phyloP scores from a whole-genome alignment of 768 basidiomycete genomes.

The Butyriboletus loyo region DNA sequence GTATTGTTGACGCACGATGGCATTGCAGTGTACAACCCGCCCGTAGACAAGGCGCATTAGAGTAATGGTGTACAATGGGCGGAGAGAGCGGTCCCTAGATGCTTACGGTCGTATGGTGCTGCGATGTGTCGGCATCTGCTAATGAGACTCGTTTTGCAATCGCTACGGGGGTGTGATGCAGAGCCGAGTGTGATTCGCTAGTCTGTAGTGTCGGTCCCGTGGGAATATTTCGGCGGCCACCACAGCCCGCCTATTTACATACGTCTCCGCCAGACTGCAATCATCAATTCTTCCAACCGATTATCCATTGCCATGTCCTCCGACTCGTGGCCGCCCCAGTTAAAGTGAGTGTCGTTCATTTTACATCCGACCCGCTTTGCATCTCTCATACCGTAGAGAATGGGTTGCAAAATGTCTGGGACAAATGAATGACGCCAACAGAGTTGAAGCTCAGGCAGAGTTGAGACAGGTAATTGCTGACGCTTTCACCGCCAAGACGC shows the following conservation, averaged over 20 bases:
- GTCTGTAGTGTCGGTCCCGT: slow-evolving; percentile 4
- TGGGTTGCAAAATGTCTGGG: slow-evolving; percentile 95
- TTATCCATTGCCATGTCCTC: slow-evolving; percentile 52
- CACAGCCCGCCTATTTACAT: slow-evolving; percentile 7
- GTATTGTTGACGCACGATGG: slow-evolving; percentile 4
- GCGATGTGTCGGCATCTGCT: slow-evolving; percentile 13
- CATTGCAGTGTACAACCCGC: slow-evolving; percentile 38
- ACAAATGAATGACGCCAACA: slow-evolving; percentile 87
- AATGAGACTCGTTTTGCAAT: slow-evolving; percentile 20
- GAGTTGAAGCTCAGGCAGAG: slow-evolving; percentile 86
- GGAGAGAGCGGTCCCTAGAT: slow-evolving; percentile 19
- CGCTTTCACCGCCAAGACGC: slow-evolving; percentile 76
- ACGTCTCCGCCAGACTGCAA: not conserved
- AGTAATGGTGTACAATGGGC: slow-evolving; percentile 7
- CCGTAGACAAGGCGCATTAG: slow-evolving; percentile 35
- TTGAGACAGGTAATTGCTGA: slow-evolving; percentile 96
- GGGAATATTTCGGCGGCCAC: slow-evolving; percentile 13
- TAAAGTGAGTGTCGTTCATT: slow-evolving; percentile 51
- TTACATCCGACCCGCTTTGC: not conserved
- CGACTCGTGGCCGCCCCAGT: slow-evolving; percentile 76
- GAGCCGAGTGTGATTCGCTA: no score
- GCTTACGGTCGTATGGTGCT: slow-evolving; percentile 25
- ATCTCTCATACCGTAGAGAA: slow-evolving; percentile 52
- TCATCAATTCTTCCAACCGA: not conserved
- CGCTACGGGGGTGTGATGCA: not conserved